A percentile compares a stretch with the other conserved stretches of the same genome.
phyloP scores from a whole-genome alignment of 2,329 filamentous ascomycete species.

The Cladosporium velox region DNA sequence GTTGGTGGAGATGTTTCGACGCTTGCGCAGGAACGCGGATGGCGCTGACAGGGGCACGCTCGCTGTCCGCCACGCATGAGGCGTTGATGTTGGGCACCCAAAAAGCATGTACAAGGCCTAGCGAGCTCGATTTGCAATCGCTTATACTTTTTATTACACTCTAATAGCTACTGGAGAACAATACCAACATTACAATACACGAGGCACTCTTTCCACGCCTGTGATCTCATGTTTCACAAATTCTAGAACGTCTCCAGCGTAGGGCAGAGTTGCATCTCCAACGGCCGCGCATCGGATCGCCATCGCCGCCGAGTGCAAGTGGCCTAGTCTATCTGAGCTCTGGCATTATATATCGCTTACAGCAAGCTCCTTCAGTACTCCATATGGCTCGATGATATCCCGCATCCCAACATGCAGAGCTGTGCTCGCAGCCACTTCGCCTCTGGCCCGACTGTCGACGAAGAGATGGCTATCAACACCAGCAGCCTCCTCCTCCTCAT shows the following conservation, averaged over 20 bases:
- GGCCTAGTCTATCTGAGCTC: not conserved
- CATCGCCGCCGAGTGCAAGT: not conserved
- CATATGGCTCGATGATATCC: slow-evolving; percentile 35
- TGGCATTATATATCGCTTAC: not conserved
- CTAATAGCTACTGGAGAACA: not conserved
- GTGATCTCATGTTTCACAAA: slow-evolving; percentile 4
- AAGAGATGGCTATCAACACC: slow-evolving; percentile 31
- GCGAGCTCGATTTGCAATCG: not conserved
- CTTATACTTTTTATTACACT: no score
- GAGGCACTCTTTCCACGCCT: not conserved
- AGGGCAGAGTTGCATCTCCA: slow-evolving; percentile 15
- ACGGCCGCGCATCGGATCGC: slow-evolving; percentile 11
- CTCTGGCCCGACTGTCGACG: slow-evolving; percentile 14
- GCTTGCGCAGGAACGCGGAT: slow-evolving; percentile 9
- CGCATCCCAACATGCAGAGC: slow-evolving; percentile 27
- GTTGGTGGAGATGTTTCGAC: slow-evolving; percentile 11
- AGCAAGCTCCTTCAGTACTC: not conserved
- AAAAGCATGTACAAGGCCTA: not conserved
- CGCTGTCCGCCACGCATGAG: not conserved
- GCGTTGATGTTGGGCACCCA: not conserved
- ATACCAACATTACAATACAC: not conserved
- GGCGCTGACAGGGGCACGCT: slow-evolving; percentile 2
- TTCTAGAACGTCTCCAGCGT: slow-evolving; percentile 8
- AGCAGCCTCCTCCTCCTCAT: slow-evolving; percentile 21
- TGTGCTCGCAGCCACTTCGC: slow-evolving; percentile 22